These are phyloP conservation scores for Sporothrix dimorphospora DNA, from an alignment of 2,329 filamentous ascomycete species.

Conservation along the genomic window DNA sequence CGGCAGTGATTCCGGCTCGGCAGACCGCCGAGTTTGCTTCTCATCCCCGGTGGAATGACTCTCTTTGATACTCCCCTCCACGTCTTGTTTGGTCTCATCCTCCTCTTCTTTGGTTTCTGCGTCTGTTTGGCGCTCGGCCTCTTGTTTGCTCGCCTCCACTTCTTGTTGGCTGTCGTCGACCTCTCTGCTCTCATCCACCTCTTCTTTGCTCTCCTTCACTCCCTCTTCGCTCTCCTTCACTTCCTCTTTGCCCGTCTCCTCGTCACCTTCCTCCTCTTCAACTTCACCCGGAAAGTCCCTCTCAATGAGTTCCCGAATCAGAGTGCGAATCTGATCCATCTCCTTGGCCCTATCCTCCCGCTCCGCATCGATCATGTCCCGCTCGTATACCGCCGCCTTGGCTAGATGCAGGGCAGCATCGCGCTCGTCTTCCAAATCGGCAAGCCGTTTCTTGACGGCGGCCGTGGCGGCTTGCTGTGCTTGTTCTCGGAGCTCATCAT, in stretches of 20 bases:
- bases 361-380: conserved; percentile 12
- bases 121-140: too few relatives aligned
- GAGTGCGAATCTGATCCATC: neutral
- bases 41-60: too few relatives aligned
- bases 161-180: too few relatives aligned
- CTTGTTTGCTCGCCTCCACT: too few relatives aligned
- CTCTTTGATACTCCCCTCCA: neutral
- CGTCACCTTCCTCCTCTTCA: neutral
- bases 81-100: neutral
- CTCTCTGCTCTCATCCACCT: neutral
- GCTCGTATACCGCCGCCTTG: neutral
- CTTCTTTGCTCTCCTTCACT: neutral
- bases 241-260: neutral
- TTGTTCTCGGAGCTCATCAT: neutral
- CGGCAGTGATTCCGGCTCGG: neutral
- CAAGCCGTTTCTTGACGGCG: neutral
- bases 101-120: too few relatives aligned
- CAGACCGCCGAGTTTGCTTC: neutral
- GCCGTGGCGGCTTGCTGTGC: neutral
- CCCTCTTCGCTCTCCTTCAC: too few relatives aligned
- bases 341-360: neutral
- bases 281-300: neutral
- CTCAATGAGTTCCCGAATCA: neutral
- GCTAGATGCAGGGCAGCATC: neutral
- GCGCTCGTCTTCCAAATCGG: conserved; percentile 19